Base-by-base conservation (phyloP, 768 basidiomycete species). In the Cubamyces sp. region DNA sequence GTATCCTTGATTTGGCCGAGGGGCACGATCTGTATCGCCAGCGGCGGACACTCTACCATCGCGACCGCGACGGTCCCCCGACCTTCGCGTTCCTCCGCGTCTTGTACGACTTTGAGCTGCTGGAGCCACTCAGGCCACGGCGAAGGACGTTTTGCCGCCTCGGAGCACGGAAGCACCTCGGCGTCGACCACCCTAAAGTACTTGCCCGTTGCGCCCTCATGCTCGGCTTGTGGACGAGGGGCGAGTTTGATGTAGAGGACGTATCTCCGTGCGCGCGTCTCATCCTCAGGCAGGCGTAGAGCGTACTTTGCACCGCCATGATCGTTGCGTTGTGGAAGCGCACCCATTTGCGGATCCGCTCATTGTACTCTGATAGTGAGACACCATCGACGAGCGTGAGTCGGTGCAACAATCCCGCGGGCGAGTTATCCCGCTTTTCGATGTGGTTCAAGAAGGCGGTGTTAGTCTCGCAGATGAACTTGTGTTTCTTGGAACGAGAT, bases 271-370 rank as follows among this genome's bases (percentile, higher is more conserved):
- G 64, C 34, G 55, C 70, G 70, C 3, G 37, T 65, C 48, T 74
- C 50, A 58, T 74, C 68, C 8, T 57, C 61, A 16, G 69, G 67
- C 18, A 74, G 68, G 28, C 55, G 66, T 7, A 74, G 66, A 8
- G 73, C 74, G 48, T 75, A 73, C 30, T 74, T 67, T 21, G 68
- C 69, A 72, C 70, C 23, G 58, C 68, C 69, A 74, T 73, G 41
- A 74, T 67, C 14, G 70, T 69, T 15, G 62, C 26, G 58, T 42
- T 66, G 59, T 74, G 72, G 56, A 66, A 72, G 55, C 69, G 67
- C 57, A 73, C 69, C 74, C 75, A 75, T 52, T 74, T 73, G 49
- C 73, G 70, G 54, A 76, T 70, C 19, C 66, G 69, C 46, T 65
- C 54, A 62, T 74, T 70, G 41, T 74, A 70, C 50, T 74, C 72